phyloP scores from a whole-genome alignment of 2,329 filamentous ascomycete species.

The Sporothrix curviconia region DNA sequence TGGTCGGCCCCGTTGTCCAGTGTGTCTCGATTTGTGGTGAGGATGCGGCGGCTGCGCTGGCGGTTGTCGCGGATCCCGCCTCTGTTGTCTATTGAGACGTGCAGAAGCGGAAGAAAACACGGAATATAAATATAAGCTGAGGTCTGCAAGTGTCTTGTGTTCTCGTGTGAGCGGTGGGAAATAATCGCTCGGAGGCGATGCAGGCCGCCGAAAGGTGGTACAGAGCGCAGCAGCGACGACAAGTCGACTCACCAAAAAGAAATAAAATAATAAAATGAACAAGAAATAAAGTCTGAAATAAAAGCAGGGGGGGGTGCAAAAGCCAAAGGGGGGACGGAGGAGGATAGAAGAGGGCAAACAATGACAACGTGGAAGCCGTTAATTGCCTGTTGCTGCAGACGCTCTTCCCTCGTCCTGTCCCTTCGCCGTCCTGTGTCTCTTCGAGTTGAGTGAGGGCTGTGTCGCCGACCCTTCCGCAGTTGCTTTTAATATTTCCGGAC shows the following conservation, averaged over 20 bases:
- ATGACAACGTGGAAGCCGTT: constrained; percentile 19
- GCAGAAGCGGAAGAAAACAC: not conserved
- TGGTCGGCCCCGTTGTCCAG: not conserved
- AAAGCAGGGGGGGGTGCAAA: not conserved
- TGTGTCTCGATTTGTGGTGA: not conserved
- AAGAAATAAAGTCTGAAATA: not conserved
- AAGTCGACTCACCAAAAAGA: too few species aligned
- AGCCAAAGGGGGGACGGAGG: not conserved
- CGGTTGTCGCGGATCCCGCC: not conserved
- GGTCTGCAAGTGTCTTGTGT: constrained; percentile 10
- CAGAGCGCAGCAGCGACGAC: not conserved
- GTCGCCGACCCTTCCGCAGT: not conserved
- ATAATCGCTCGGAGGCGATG: constrained; percentile 2
- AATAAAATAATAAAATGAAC: too few species aligned
- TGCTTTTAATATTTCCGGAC: not conserved
- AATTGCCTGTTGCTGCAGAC: constrained; percentile 17
- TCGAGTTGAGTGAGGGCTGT: not conserved
- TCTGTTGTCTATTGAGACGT: not conserved
- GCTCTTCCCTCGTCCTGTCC: not conserved
- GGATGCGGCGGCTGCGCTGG: not conserved
- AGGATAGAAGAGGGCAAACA: not conserved
- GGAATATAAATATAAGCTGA: not conserved
- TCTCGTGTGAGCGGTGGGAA: constrained; percentile 13
- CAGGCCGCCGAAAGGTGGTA: constrained; percentile 1
- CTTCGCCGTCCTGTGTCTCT: constrained; percentile 4